Base-by-base conservation (phyloP, 2,329 filamentous ascomycete species). In the Aspergillus sp. region DNA sequence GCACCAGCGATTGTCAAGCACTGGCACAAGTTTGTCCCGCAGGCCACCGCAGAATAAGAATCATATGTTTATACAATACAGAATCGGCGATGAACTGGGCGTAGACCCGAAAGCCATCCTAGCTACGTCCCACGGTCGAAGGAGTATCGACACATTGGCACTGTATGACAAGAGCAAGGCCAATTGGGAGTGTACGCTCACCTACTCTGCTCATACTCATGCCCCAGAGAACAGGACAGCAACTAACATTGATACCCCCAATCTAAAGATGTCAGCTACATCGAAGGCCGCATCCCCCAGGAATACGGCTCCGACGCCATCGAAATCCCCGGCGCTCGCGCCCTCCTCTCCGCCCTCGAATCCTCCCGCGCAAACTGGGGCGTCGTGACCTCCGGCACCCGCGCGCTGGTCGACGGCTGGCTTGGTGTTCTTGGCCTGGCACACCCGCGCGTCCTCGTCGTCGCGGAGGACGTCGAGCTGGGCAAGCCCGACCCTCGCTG, bases 121-220 rank as follows among this genome's bases (percentile, higher is more conserved):
- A 22, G 80, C 88, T 60, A 95, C 89, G 7, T 95, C 90, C 4
- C 93, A 98, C 69, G 93, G 93, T 52, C 82, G 91, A 50, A 78
- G 93, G 49, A 89, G 84, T 56, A 95, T 97, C 61, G 93, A 98
- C 60, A 83, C 86, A 2, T 77, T 98, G 49, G 81, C 81, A 65
- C 74, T 90, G 23, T 80, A 95, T 49, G 84, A 88, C 53, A 86
- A 89, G 13, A 83, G 87, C 58, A 88, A 89, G 65, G 93, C 93
- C 38, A 96, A 85, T 59, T 91, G 87, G 89, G 89, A 95, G 55
- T 95, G 89, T 94, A 72, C 73, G 87, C 81, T 44, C 4, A 33
- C 15, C 32, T 44, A 20, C 19, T n/a, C 2, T 32, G 13, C 30
- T 22, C 20, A 22, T 22, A 22, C 20, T 5, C 20, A 32, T 32